Evolutionary conservation across 768 basidiomycete genomes (phyloP), one percentile per base, ranked within the genome.

Genomic region (Psilocybe subaeruginosa): DNA sequence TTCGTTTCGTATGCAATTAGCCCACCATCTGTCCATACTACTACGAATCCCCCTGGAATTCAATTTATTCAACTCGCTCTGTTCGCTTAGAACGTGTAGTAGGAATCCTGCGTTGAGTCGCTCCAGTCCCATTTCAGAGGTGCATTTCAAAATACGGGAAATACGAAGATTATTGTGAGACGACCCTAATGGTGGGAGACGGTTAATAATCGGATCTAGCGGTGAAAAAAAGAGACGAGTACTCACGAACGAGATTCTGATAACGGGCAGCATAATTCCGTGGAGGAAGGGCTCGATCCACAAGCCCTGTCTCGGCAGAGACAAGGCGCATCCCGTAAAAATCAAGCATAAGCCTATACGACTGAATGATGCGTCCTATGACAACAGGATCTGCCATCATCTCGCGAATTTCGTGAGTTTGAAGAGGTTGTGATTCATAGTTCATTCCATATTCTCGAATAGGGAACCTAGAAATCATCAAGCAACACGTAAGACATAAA

Each of bases 1-100:
- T n/a, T 81, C 78, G 63, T 87, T 79, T 61, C 90, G 78, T 54
- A 90, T 74, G 69, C 90, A 92, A 66, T 89, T 89, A 17, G 85
- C 84, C 90, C 90, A 91, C 87, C 88, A 92, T 59, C 79, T 76
- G 62, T 90, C 90, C 89, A 91, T 91, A 70, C 90, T 91, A 64
- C 74, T 73, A 52, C 72, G 70, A 52, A 91, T 74, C 9, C 73
- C 72, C 8, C 67, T 65, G n/a, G 81, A 76, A 66, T 84, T 77
- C 46, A 92, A 77, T 67, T 81, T 74, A 31, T 77, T 74, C 19
- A 76, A 69, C 69, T 88, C 85, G 66, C 86, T 89, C 69, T 91
- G 90, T 68, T 91, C 87, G 65, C 78, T 82, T 29, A 92, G 78
- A 61, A 91, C 78, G 68, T 89, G 87, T 47, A 92, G 77, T 47